Conservation (phyloP, 305 asterid genomes). For the Fraxinus albicans region DNA sequence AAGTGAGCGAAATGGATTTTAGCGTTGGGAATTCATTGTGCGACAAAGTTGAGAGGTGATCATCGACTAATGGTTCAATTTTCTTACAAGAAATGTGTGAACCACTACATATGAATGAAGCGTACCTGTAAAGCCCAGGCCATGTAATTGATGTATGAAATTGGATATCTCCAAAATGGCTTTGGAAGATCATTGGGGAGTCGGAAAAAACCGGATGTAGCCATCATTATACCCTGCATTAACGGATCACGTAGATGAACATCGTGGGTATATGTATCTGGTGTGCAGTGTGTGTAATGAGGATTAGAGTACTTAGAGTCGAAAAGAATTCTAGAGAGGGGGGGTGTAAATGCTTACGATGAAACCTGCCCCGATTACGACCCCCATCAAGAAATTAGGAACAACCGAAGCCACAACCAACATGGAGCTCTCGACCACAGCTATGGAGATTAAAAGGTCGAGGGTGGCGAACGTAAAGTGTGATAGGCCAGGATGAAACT, state of each 20-base stretch:
- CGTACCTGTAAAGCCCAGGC: constrained; percentile 75
- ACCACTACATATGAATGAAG: not conserved
- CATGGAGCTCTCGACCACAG: constrained; percentile 90
- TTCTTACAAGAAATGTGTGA: not conserved
- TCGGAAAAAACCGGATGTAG: constrained; percentile 79
- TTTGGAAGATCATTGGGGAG: constrained; percentile 63
- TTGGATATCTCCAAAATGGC: constrained; percentile 72
- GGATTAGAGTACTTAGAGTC: not conserved
- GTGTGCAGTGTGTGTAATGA: not conserved
- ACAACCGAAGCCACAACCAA: constrained; percentile 91
- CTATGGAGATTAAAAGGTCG: constrained; percentile 59
- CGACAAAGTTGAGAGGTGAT: not conserved
- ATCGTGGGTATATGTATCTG: not conserved
- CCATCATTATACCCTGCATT: constrained; percentile 86
- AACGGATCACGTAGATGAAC: not conserved
- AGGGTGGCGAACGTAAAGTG: constrained; percentile 53
- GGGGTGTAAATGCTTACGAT: constrained; percentile 45
- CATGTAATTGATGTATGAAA: constrained; percentile 87
- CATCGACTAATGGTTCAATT: not conserved
- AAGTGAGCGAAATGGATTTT: not conserved
- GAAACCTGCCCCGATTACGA: constrained; percentile 68
- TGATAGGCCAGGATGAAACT: constrained; percentile 66
- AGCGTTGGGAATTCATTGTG: not conserved
- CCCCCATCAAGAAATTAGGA: constrained; percentile 88
- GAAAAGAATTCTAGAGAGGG: not conserved